phyloP scores from a whole-genome alignment of 768 basidiomycete species.

The Suillus spraguei region DNA sequence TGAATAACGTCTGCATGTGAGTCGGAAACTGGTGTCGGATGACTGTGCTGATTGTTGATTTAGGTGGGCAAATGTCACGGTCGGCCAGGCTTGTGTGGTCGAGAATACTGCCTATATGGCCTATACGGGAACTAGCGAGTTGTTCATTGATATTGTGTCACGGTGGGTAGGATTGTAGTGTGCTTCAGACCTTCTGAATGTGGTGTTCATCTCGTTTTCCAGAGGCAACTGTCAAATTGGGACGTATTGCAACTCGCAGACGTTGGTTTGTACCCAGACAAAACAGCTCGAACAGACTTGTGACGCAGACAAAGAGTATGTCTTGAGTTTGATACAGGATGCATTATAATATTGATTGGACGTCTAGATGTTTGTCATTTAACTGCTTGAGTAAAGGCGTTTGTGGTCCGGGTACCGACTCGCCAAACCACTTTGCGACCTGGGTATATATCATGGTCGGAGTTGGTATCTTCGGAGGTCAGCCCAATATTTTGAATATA shows the following conservation, averaged over 20 bases:
- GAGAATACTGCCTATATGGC: constrained; percentile 84
- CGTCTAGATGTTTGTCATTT: constrained; percentile 66
- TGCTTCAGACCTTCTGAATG: neutral
- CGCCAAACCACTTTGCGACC: constrained; percentile 59
- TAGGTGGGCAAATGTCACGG: constrained; percentile 81
- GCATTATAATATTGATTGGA: constrained; percentile 6
- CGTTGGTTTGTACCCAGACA: constrained; percentile 57
- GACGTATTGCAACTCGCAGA: constrained; percentile 71
- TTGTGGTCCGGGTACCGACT: constrained; percentile 65
- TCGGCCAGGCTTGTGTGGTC: constrained; percentile 61
- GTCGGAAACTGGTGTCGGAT: constrained; percentile 25
- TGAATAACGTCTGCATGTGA: constrained; percentile 83
- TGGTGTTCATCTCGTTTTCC: neutral
- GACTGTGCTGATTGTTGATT: constrained; percentile 7
- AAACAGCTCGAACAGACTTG: constrained; percentile 65
- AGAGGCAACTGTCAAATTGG: constrained; percentile 77
- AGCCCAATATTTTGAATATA: constrained; percentile 22
- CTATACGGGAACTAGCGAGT: constrained; percentile 59
- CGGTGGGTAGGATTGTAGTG: constrained; percentile 48
- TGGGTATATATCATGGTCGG: constrained; percentile 78
- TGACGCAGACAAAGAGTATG: constrained; percentile 59
- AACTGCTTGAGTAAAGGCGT: constrained; percentile 65
- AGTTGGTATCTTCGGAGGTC: constrained; percentile 73
- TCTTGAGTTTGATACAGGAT: constrained; percentile 38
- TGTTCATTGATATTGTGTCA: constrained; percentile 80